Evolutionary conservation across 768 basidiomycete species (phyloP).

Genomic region (Tulasnella sp.): DNA sequence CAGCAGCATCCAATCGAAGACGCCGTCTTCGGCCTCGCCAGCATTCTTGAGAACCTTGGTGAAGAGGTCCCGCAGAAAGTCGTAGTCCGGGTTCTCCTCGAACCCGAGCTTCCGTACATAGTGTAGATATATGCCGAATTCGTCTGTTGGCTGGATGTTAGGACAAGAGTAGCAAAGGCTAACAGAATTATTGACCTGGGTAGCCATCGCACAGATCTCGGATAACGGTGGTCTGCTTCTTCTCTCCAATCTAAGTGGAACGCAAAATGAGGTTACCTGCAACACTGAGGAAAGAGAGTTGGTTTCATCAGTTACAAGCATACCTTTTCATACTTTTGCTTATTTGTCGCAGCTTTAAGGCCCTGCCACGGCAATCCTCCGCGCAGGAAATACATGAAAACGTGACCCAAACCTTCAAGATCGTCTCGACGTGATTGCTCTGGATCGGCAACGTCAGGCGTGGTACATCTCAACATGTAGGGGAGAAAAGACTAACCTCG

Average conservation of each 20-base stretch:
- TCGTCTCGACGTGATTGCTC: constrained; percentile 93
- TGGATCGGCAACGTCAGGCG: constrained; percentile 24
- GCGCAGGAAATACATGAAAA: constrained; percentile 98
- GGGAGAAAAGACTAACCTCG: constrained; percentile 46
- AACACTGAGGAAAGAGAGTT: too few relatives aligned
- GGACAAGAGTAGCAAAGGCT: not conserved
- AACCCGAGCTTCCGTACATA: constrained; percentile 98
- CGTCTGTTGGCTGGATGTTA: constrained; percentile 45
- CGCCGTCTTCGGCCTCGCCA: constrained; percentile 82
- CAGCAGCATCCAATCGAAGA: constrained; percentile 93
- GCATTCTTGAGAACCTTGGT: constrained; percentile 78
- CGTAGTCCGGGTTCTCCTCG: constrained; percentile 95
- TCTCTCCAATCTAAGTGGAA: constrained; percentile 66
- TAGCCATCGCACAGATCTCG: constrained; percentile 92
- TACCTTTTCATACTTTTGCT: constrained; percentile 94
- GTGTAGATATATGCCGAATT: constrained; percentile 98
- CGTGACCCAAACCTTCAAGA: constrained; percentile 92
- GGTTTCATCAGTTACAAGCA: too few relatives aligned
- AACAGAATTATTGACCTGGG: constrained; percentile 51
- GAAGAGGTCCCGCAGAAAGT: constrained; percentile 92
- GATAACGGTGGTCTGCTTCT: constrained; percentile 91
- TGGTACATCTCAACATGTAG: not conserved
- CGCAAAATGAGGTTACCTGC: too few relatives aligned
- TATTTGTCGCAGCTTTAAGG: constrained; percentile 93
- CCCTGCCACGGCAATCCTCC: constrained; percentile 98